These are phyloP conservation scores for Hypoxylon intermedium DNA, from an alignment of 495 filamentous ascomycete species.

Conservation along the genomic window DNA sequence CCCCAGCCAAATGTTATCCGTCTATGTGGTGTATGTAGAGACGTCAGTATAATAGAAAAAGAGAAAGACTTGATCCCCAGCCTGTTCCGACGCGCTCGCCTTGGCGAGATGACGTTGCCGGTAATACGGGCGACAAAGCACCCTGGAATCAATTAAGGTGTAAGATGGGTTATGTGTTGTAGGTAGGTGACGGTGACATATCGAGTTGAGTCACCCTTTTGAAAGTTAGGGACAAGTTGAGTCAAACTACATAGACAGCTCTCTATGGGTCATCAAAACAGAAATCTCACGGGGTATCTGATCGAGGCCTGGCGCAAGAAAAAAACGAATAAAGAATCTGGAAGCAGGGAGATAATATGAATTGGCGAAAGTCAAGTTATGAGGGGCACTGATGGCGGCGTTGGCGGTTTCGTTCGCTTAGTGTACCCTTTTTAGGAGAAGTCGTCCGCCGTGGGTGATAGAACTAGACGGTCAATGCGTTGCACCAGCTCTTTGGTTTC, in stretches of 20 bases:
- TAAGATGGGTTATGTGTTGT: slow-evolving; percentile 16
- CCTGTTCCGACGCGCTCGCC: background rate
- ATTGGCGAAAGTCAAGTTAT: slow-evolving; percentile 1
- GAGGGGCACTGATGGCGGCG: slow-evolving; percentile 18
- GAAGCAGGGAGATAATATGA: background rate
- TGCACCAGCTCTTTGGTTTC: slow-evolving; percentile 78
- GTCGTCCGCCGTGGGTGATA: slow-evolving; percentile 50
- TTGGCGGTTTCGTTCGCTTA: slow-evolving; percentile 21
- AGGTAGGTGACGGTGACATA: slow-evolving; percentile 6
- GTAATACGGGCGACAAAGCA: background rate
- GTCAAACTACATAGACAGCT: slow-evolving; percentile 14
- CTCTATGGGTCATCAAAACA: slow-evolving; percentile 16
- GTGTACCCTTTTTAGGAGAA: slow-evolving; percentile 44
- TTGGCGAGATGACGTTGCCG: background rate
- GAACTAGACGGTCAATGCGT: slow-evolving; percentile 49
- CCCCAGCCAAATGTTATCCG: slow-evolving; percentile 16
- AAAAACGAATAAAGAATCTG: slow-evolving; percentile 8
- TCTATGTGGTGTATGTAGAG: slow-evolving; percentile 15
- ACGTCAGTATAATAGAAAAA: slow-evolving; percentile 7
- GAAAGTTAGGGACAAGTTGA: slow-evolving; percentile 17
- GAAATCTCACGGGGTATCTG: slow-evolving; percentile 34
- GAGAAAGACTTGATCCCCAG: slow-evolving; percentile 16
- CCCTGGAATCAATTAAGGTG: slow-evolving; percentile 11
- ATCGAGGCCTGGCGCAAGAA: slow-evolving; percentile 24
- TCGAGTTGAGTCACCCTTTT: slow-evolving; percentile 1